Evolutionary conservation across 2,329 filamentous ascomycete species (phyloP), one percentile per base, ranked within the genome.

Genomic region (Cryphonectria naterciae): DNA sequence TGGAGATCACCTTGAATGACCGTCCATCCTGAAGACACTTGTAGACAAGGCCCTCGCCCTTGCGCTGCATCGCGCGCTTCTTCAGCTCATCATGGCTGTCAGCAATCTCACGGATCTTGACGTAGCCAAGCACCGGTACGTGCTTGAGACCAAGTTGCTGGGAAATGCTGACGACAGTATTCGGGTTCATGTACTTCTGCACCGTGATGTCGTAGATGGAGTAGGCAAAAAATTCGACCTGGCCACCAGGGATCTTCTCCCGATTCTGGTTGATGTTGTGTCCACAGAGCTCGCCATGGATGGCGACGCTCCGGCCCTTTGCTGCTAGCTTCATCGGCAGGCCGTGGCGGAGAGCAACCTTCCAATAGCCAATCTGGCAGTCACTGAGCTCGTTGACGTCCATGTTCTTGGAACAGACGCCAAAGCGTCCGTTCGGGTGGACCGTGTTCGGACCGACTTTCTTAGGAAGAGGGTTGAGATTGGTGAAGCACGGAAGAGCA

Each of bases 251-350:
- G 56, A 79, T 77, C 10, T 70, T 61, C 70, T 79, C 75, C n/a
- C 75, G 77, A 70, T 80, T 80, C 7, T 74, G 67, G 15, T 76
- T 72, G 65, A 80, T 72, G 32, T 67, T 66, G 39, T 70, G 67
- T 6, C 79, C 79, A n/a, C 78, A 77, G 0, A 80, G 73, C 74
- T 80, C 79, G 11, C 78, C 79, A 46, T 80, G 78, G 11, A 80
- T 65, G 11, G 77, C 78, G 15, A 79, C 74, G 69, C 72, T 75
- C 39, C 68, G 46, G 43, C 72, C 72, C 4, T 77, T 61, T 11
- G 37, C 28, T 0, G 74, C 65, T 1, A 80, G 75, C 68, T 76
- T 74, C 15, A 52, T 25, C 13, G 75, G 73, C 4, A 80, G 73
- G n/a, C 71, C 58, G 52, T 75, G 65, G 32, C 60, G 62, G 15